Base-by-base conservation (phyloP, 2,329 filamentous ascomycete genomes). In the Xylariaceae sp. region DNA sequence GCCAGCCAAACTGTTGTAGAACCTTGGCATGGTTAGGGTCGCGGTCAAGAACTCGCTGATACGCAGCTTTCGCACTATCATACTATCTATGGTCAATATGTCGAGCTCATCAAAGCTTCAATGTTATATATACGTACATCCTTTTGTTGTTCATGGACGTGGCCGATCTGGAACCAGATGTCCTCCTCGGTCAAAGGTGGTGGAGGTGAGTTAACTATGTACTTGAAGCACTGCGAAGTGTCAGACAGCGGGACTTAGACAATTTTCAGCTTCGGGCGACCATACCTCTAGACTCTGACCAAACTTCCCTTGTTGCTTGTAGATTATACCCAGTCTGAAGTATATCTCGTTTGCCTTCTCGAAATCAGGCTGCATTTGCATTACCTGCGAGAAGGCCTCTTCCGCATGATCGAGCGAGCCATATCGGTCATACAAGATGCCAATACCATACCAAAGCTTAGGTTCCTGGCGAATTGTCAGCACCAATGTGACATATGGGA, bases 311-410 rank as follows among this genome's bases (percentile, higher is more conserved):
- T 97, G 94, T 64, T 97, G 92, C 69, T 99, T 99, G 76, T 97
- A 97, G 58, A 99, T 97, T 74, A 99, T 99, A n/a, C 94, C 94
- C 9, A 99, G 80, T 27, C 94, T 84, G 72, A 99, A 99, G 70
- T 97, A 99, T 47, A 99, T 97, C 68, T 99, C 94, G 64, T 97
- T 97, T 49, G 92, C 91, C 78, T 99, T 99, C 65, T 99, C 94
- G 60, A 97, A 97, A 61, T 90, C 86, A 5, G 92, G 94, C 63
- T 96, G 87, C 86, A 99, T 97, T 60, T 90, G 87, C 94, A 99
- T 97, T 55, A 99, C 94, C 66, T 97, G 90, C 2, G 92, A 96
- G 66, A 97, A 97, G 5, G 94, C 94, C 67, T 97, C 94, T 68
- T 97, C 94, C 58, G 94, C 94, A 68, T 97, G 95, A 63, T 99